phyloP scores from a whole-genome alignment of 768 basidiomycete species.

The Podaxis rugospora region DNA sequence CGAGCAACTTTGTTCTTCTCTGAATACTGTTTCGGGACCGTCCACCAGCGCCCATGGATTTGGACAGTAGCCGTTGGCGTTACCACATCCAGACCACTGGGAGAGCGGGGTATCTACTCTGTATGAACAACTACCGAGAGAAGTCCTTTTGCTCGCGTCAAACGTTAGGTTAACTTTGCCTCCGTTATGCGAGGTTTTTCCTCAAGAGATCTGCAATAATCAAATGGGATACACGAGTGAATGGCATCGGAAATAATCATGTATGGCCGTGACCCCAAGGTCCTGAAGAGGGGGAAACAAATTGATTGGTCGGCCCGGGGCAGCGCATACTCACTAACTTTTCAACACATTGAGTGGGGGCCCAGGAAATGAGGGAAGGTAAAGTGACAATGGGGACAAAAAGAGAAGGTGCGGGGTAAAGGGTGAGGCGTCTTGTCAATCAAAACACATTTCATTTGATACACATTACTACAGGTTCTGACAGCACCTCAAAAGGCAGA shows the following conservation, averaged over 20 bases:
- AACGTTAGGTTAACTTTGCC: background rate
- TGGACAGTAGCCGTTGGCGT: background rate
- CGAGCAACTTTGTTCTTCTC: background rate
- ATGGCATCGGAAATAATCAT: background rate
- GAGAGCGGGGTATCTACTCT: background rate
- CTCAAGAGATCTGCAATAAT: background rate
- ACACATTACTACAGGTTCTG: background rate
- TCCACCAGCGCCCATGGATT: background rate
- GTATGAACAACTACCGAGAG: background rate
- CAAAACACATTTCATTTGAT: background rate
- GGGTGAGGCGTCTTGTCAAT: background rate
- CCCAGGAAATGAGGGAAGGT: background rate
- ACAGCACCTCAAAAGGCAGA: background rate
- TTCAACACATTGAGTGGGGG: background rate
- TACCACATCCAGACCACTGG: background rate
- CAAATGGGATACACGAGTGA: background rate
- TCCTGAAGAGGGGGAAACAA: background rate
- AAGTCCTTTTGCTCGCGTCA: background rate
- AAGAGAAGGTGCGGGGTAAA: background rate
- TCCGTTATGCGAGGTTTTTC: constrained; percentile 4
- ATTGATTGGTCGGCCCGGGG: background rate
- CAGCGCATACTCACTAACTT: background rate
- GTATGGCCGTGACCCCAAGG: background rate
- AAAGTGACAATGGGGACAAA: background rate
- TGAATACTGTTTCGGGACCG: background rate